Conservation (phyloP, 192 early-diverging fungal genomes). For the Polychytrium aggregatum region DNA sequence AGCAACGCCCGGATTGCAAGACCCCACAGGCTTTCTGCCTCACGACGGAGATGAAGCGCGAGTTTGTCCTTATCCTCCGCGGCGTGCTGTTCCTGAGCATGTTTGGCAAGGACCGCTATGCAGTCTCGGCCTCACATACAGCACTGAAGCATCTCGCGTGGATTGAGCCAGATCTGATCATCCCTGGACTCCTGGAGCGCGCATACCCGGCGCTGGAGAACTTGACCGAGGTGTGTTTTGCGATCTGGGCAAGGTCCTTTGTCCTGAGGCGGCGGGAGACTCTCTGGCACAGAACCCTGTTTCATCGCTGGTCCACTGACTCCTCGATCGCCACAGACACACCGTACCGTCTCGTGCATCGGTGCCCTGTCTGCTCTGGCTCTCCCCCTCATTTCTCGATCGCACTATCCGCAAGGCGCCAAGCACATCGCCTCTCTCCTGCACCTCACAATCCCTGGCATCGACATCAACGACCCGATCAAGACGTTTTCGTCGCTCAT, state of each 20-base stretch:
- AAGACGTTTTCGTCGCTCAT: conserved; percentile 64
- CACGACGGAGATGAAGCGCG: conserved; percentile 34
- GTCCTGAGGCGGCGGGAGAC: neutral
- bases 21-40: conserved; percentile 48
- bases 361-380: conserved; percentile 58
- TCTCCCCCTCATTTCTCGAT: conserved; percentile 58
- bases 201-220: conserved; percentile 81
- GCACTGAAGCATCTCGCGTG: conserved; percentile 64
- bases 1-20: conserved; percentile 44
- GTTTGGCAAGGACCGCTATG: conserved; percentile 62
- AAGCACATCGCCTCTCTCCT: conserved; percentile 69
- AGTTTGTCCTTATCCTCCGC: conserved; percentile 56
- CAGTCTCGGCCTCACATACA: conserved; percentile 44
- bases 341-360: conserved; percentile 78
- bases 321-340: too few species aligned
- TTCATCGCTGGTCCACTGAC: neutral
- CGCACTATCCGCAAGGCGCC: conserved; percentile 74
- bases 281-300: neutral
- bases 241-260: neutral
- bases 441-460: conserved; percentile 71
- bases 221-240: conserved; percentile 51
- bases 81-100: conserved; percentile 50
- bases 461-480: conserved; percentile 84
- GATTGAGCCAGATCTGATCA: conserved; percentile 64
- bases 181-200: conserved; percentile 71